These are phyloP conservation scores for Debaryomyces robertsiae DNA, from an alignment of 1,139 yeast species.

Conservation along the genomic window DNA sequence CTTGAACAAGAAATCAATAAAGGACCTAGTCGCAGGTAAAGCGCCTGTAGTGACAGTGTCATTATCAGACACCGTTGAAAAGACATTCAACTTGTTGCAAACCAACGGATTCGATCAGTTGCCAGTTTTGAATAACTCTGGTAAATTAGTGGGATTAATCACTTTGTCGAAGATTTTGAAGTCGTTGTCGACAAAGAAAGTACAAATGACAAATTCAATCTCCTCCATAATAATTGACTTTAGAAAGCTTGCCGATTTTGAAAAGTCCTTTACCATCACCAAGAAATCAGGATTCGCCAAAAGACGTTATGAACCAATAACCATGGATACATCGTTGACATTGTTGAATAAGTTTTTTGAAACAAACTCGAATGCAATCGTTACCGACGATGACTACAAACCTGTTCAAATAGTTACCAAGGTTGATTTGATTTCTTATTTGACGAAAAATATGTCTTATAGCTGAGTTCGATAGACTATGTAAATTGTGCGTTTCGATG, in stretches of 20 bases:
- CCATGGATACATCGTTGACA: conserved; percentile 65
- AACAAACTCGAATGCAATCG: conserved; percentile 83
- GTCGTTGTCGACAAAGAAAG: conserved; percentile 63
- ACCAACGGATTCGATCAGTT: conserved; percentile 84
- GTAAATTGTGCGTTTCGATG: conserved; percentile 2
- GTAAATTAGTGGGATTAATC: conserved; percentile 73
- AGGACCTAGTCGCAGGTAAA: conserved; percentile 63
- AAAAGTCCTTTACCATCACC: conserved; percentile 64
- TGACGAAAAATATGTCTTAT: conserved; percentile 40
- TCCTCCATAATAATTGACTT: conserved; percentile 70
- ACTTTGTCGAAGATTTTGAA: conserved; percentile 77
- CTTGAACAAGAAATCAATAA: conserved; percentile 52
- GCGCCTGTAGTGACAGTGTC: conserved; percentile 82
- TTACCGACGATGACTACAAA: conserved; percentile 68
- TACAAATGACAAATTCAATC: conserved; percentile 63
- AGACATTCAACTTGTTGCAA: conserved; percentile 71
- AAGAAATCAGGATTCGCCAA: conserved; percentile 65
- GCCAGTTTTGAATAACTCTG: conserved; percentile 66
- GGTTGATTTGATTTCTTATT: conserved; percentile 77
- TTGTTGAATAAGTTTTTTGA: conserved; percentile 81
- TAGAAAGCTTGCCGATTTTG: conserved; percentile 69
- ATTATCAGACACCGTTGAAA: conserved; percentile 60
- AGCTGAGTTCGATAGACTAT: conserved; percentile 3
- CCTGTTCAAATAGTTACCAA: conserved; percentile 88
- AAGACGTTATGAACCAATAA: conserved; percentile 66